Base-by-base conservation (phyloP, 257 asterid genomes). In the Ajuga chamaepitys region DNA sequence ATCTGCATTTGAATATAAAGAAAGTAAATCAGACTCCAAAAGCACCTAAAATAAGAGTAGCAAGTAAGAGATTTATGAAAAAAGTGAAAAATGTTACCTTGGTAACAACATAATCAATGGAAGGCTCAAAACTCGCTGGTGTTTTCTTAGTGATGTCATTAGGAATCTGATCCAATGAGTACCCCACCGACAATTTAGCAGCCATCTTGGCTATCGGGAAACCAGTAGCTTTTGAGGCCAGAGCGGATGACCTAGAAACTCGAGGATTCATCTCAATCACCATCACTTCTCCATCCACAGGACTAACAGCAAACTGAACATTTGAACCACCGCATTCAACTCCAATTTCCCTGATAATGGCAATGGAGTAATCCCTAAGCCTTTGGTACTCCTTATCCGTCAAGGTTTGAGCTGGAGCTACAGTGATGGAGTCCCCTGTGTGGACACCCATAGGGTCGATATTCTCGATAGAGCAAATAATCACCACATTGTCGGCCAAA, bases 131-230 rank as follows among this genome's bases (percentile, higher is more conserved):
- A 82, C 99, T 94, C 61, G 99, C 99, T 16, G 99, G 99, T 1
- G 98, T 94, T 75, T 94, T 90, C 86, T 79, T 88, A 1, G 99
- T 94, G 83, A 94, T 88, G 59, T 94, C 99, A 74, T 94, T 94
- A 60, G 98, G 99, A 71, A 94, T 94, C 78, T 90, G 95, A 81
- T 94, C 98, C 88, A 94, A 70, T 0, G 99, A 55, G 73, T 90
- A 94, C 24, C 99, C 99, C 48, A 94, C 96, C 0, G 99, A 94
- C 62, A 94, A 71, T 80, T 90, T 94, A 28, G 99, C 99, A 66
- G 99, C 98, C 88, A 94, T 94, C 77, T 94, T 94, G 12, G 99
- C 99, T 55, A 94, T 94, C 4, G 99, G 99, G 67, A 94, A 94
- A 59, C 99, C 99, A 66, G 99, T 90, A 4, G 99, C 99, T 78